A percentile compares a stretch with the other conserved stretches of the same genome.
These are phyloP conservation scores for Gossypium thurberi DNA, from an alignment of 345 rosid genomes.

Conservation along the genomic window DNA sequence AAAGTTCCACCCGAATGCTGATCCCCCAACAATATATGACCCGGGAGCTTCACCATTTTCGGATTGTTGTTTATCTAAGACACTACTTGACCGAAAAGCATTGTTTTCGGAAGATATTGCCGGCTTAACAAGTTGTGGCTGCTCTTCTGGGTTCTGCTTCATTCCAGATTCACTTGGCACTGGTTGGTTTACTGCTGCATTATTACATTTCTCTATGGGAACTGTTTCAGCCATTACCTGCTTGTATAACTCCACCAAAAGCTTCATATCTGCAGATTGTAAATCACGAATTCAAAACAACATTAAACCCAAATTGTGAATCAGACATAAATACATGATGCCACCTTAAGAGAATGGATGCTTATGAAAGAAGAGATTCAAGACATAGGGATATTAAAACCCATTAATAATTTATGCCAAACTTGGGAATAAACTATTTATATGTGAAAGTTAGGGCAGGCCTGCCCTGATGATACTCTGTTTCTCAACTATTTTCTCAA, in stretches of 20 bases:
- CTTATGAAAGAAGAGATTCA: background rate
- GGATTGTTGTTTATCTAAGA: conserved; percentile 25
- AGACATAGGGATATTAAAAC: background rate
- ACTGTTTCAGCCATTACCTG: conserved; percentile 42
- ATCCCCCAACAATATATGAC: conserved; percentile 43
- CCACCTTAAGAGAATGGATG: background rate
- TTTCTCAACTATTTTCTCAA: background rate
- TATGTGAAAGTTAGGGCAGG: background rate
- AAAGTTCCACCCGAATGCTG: conserved; percentile 86
- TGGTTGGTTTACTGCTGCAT: background rate
- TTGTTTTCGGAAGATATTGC: conserved; percentile 26
- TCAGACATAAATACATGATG: background rate
- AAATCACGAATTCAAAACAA: background rate
- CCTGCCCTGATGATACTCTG: background rate
- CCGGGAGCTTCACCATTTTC: conserved; percentile 22
- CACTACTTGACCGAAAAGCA: conserved; percentile 13
- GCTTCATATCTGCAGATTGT: conserved; percentile 52
- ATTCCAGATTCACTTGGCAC: conserved; percentile 27
- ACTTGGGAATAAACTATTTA: background rate
- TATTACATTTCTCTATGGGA: conserved; percentile 22
- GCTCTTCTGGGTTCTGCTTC: conserved; percentile 20
- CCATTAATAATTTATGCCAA: background rate
- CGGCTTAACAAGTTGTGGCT: conserved; percentile 11
- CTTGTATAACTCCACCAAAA: conserved; percentile 47
- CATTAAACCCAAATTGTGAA: background rate